Evolutionary conservation across 768 basidiomycete species (phyloP), one percentile per base, ranked within the genome.

Genomic region (Tulasnella sp.): DNA sequence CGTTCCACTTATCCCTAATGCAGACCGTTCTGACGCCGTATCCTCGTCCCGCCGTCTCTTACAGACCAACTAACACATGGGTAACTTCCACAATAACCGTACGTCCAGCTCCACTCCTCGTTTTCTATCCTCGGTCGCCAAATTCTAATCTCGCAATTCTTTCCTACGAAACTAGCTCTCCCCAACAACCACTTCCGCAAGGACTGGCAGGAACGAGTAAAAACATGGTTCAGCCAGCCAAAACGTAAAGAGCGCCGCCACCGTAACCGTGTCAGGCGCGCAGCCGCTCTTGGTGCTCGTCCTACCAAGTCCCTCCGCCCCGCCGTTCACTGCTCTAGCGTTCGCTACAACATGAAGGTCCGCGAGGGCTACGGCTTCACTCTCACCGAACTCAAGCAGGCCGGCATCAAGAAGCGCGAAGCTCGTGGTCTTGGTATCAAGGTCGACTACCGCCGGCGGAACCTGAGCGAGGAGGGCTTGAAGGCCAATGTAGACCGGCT

Each of bases 211-310:
- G 90, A 92, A 85, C 93, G 93, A 82, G 96, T 97, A 83, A 93
- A 93, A 87, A 97, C 95, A 85, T 96, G 97, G 97, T 99, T 99
- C 86, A 94, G 99, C 89, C 98, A 99, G 88, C 96, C 98, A 79
- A 97, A 97, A 74, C 94, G 94, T 85, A 99, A 99, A 88, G 93
- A 96, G 86, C 94, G 95, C 86, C 91, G 98, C 85, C 94, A 98
- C 86, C 92, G 89, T 72, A 95, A 96, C 68, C 94, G 98, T 87
- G 93, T 95, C 87, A 88, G 88, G 83, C 99, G 98, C 89, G 95
- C 96, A 79, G 90, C 95, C 71, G 86, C 91, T 81, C 93, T 98
- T 79, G 98, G 98, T 83, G 94, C 96, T 82, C 94, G 95, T 84
- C 98, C 95, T 71, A 91, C 95, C 82, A 88, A 91, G 81, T 93